Evolutionary conservation across 2,329 filamentous ascomycete species (phyloP), one percentile per base, ranked within the genome.

Genomic region (Parafenestella ontariensis): DNA sequence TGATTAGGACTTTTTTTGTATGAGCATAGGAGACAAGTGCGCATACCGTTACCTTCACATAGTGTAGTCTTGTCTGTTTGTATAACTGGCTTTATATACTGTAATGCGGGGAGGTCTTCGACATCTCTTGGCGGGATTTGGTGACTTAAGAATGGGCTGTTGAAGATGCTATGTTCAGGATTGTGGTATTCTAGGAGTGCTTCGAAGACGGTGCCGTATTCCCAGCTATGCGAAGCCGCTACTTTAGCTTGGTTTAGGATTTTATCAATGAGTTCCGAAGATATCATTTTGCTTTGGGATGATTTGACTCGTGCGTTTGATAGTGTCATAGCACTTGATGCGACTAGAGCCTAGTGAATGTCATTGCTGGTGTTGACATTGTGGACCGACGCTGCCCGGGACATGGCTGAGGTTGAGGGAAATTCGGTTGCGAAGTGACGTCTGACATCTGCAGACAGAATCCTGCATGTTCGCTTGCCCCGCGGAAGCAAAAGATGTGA

Each of bases 231-330:
- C 1, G 67, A 67, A 20, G 77, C 70, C 8, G 73, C 61, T 9
- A 58, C 46, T 42, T 70, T 60, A 24, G 72, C 73, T 49, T 72
- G 69, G 6, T 51, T 21, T 5, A 70, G 62, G 7, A 68, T 61
- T 31, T 54, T 64, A 15, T 57, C 45, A 23, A 71, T 52, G 1
- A 64, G 4, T 8, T 49, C 90, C 78, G 89, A 89, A 10, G 87
- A 91, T 77, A 66, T 57, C 56, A 66, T 64, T 9, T 15, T 23
- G 5, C 10, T 24, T 23, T 40, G 18, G n/a, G 15, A 34, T 26
- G 9, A 26, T 26, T 26, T 26, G 5, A n/a, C n/a, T n/a, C n/a
- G n/a, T n/a, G n/a, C n/a, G n/a, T n/a, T n/a, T n/a, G n/a, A n/a
- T n/a, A n/a, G n/a, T n/a, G n/a, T n/a, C n/a, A n/a, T n/a, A n/a